Evolutionary conservation across 2,329 filamentous ascomycete genomes (phyloP).

Genomic region (Xylaria sp.): DNA sequence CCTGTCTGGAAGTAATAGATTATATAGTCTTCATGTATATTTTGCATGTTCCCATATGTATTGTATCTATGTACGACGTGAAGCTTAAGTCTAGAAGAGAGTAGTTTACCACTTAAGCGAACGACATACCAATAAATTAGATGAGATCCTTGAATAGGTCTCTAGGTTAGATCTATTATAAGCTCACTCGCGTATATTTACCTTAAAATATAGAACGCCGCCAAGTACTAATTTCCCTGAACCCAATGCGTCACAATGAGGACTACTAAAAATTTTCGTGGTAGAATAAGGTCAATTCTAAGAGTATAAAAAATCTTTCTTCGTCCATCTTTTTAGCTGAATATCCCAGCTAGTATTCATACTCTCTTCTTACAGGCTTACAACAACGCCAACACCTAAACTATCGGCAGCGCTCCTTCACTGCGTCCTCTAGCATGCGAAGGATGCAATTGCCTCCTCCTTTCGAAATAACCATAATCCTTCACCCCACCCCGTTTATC

Average conservation of each 20-base stretch:
- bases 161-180: too few species aligned
- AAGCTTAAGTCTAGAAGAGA: neutral
- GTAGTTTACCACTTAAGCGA: neutral
- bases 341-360: neutral
- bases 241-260: neutral
- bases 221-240: neutral
- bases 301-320: neutral
- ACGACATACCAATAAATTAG: neutral
- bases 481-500: constrained; percentile 23
- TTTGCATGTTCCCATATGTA: constrained; percentile 4
- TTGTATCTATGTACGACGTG: constrained; percentile 4
- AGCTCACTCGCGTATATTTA: too few species aligned
- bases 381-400: neutral
- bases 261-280: neutral
- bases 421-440: neutral
- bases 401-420: neutral
- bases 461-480: constrained; percentile 8
- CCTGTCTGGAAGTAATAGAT: constrained; percentile 36
- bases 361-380: neutral
- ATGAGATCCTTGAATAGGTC: neutral
- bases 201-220: too few species aligned
- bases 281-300: neutral
- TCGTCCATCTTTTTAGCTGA: neutral
- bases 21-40: constrained; percentile 25
- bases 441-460: constrained; percentile 12